Conservation (phyloP, 441 rosid species). For the Erodium trifolium region DNA sequence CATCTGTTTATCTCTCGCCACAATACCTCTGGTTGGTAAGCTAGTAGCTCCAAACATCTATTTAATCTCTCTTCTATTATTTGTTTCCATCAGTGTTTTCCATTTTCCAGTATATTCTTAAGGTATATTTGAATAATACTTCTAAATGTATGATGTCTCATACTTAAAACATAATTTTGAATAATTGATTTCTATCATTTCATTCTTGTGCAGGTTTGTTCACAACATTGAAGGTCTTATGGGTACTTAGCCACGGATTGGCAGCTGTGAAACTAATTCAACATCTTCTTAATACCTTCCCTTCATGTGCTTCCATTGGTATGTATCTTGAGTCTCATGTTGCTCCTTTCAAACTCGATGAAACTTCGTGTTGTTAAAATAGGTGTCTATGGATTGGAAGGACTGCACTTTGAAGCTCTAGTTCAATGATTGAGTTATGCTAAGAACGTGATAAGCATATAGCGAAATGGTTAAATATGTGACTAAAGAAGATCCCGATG, state of each 20-base stretch:
- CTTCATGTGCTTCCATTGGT: constrained; percentile 87
- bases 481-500: neutral
- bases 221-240: constrained; percentile 40
- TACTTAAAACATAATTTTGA: neutral
- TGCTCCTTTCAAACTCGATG: neutral
- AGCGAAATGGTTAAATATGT: neutral
- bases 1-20: constrained; percentile 46
- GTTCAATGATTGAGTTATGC: neutral
- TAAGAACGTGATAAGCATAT: neutral
- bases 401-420: too few species aligned
- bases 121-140: neutral
- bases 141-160: constrained; percentile 1
- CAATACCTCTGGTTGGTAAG: constrained; percentile 56
- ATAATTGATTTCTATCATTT: constrained; percentile 13
- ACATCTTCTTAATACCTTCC: constrained; percentile 64
- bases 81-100: neutral
- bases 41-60: neutral
- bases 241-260: constrained; percentile 75
- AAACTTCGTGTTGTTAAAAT: neutral
- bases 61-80: neutral
- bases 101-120: neutral
- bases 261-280: constrained; percentile 58
- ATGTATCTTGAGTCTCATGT: constrained; percentile 13
- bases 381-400: too few species aligned
- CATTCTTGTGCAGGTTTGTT: constrained; percentile 45